These are phyloP conservation scores for Wickerhamiella shivajii DNA, from an alignment of 805 yeast genomes.

Conservation along the genomic window DNA sequence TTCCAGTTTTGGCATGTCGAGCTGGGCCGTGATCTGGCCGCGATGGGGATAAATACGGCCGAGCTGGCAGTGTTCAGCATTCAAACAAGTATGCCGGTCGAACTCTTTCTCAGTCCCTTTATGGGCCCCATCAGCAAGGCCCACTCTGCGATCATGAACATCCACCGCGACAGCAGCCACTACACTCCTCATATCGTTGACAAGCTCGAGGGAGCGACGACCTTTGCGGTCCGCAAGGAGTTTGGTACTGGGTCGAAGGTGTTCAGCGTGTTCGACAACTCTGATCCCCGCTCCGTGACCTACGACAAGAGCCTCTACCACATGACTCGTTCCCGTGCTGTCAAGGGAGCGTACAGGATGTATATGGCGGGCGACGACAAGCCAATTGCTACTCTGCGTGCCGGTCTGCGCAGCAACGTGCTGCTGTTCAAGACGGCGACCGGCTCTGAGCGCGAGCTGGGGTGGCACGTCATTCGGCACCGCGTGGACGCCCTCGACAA, in stretches of 20 bases:
- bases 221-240: constrained; percentile 37
- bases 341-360: constrained; percentile 51
- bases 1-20: no score
- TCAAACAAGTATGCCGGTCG: constrained; percentile 39
- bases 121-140: constrained; percentile 47
- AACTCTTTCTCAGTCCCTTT: constrained; percentile 40
- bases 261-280: constrained; percentile 35
- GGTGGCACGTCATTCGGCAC: constrained; percentile 49
- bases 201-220: constrained; percentile 25
- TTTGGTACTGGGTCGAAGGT: constrained; percentile 49
- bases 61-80: no score
- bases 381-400: constrained; percentile 44
- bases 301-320: constrained; percentile 32
- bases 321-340: constrained; percentile 49
- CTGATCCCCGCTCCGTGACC: constrained; percentile 27
- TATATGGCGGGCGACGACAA: constrained; percentile 38
- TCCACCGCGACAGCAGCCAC: constrained; percentile 41
- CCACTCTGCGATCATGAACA: constrained; percentile 38
- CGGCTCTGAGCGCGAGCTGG: constrained; percentile 40
- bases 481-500: constrained; percentile 46
- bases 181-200: constrained; percentile 42
- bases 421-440: constrained; percentile 35
- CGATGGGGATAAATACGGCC: no score
- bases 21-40: no score
- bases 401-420: constrained; percentile 47